Conservation (phyloP, 768 basidiomycete genomes). For the Boletus subparvulus region DNA sequence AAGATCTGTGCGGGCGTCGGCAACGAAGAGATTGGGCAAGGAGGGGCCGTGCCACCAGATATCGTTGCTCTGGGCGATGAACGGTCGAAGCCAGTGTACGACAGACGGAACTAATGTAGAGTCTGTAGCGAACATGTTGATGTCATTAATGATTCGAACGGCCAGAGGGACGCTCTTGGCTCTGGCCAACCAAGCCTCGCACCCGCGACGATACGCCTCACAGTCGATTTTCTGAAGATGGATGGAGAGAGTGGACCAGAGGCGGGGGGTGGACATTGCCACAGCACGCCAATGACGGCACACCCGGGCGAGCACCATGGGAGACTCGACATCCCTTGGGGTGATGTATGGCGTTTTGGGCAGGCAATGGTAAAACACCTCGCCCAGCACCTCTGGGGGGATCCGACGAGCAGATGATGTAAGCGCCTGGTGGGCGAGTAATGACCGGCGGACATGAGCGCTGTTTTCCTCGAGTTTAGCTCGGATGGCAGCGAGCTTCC, state of each 20-base stretch:
- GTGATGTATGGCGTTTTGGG: slow-evolving; percentile 24
- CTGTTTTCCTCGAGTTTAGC: slow-evolving; percentile 19
- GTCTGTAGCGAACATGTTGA: slow-evolving; percentile 11
- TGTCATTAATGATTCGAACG: slow-evolving; percentile 29
- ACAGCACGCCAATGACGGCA: slow-evolving; percentile 34
- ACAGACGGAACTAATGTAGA: neutral
- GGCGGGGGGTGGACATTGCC: slow-evolving; percentile 30
- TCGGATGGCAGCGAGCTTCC: slow-evolving; percentile 18
- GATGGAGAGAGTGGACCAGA: slow-evolving; percentile 33
- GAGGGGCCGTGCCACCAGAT: slow-evolving; percentile 35
- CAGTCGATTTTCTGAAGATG: slow-evolving; percentile 11
- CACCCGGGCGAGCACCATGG: slow-evolving; percentile 28
- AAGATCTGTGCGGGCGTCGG: neutral
- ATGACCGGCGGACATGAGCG: slow-evolving; percentile 18
- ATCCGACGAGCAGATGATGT: slow-evolving; percentile 17
- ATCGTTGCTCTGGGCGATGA: slow-evolving; percentile 25
- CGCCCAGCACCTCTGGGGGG: slow-evolving; percentile 33
- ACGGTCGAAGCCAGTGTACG: slow-evolving; percentile 23
- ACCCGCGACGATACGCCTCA: slow-evolving; percentile 16
- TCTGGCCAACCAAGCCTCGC: slow-evolving; percentile 28
- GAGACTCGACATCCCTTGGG: slow-evolving; percentile 20
- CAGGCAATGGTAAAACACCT: slow-evolving; percentile 32
- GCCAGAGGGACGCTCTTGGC: slow-evolving; percentile 29
- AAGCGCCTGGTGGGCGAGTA: slow-evolving; percentile 26
- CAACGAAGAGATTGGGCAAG: slow-evolving; percentile 19